Conservation (phyloP, 1,284 basidiomycete species). For the Boletus calvinii region DNA sequence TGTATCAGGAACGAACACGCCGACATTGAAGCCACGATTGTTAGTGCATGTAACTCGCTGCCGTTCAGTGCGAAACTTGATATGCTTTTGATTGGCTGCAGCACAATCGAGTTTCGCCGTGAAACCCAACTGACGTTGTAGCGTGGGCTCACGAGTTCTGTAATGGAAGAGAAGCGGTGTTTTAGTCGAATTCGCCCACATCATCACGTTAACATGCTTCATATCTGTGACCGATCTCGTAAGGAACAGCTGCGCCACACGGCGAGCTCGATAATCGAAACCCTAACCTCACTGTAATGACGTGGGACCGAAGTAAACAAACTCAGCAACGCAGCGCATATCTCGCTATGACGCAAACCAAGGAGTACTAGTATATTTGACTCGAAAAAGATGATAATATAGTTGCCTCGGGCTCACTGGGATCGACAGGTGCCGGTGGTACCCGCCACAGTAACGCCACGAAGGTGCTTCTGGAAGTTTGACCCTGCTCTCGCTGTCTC, state of each 20-base stretch:
- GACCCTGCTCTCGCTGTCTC: slow-evolving; percentile 7
- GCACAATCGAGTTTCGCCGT: neutral
- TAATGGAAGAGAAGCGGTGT: slow-evolving; percentile 19
- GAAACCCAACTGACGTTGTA: slow-evolving; percentile 23
- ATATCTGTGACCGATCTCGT: slow-evolving; percentile 4
- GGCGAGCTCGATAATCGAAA: slow-evolving; percentile 16
- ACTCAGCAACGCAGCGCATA: neutral
- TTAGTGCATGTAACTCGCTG: neutral
- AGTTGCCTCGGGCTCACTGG: neutral
- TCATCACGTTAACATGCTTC: neutral
- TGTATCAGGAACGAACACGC: neutral
- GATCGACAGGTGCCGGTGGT: slow-evolving; percentile 13
- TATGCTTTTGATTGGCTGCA: neutral
- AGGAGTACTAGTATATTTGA: neutral
- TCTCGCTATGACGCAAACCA: neutral
- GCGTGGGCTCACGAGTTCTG: slow-evolving; percentile 13
- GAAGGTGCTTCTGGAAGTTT: slow-evolving; percentile 9
- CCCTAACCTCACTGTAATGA: neutral
- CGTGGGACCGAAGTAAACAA: neutral
- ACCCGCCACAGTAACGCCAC: slow-evolving; percentile 16
- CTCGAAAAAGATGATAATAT: neutral
- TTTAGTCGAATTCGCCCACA: slow-evolving; percentile 8
- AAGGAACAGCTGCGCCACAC: slow-evolving; percentile 24
- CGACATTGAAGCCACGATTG: neutral
- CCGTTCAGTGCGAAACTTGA: neutral